These are phyloP conservation scores for Jimgerdemannia flammicorona DNA, from an alignment of 192 early-diverging fungal species.

Conservation along the genomic window DNA sequence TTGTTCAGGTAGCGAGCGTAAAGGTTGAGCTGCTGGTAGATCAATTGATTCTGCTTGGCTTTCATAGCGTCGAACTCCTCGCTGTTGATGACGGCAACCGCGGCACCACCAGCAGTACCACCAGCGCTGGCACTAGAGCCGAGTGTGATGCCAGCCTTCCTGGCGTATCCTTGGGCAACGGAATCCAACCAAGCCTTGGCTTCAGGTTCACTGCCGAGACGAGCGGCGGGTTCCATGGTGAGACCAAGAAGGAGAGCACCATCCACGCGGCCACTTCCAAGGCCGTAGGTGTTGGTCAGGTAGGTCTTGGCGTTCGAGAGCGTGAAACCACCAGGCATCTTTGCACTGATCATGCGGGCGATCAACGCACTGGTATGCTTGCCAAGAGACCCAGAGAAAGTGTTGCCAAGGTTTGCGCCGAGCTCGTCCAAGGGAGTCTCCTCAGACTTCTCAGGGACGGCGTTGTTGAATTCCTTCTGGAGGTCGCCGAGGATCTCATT, in stretches of 20 bases:
- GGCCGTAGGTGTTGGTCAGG: conserved; percentile 65
- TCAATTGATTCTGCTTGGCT: conserved; percentile 63
- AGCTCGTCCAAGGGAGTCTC: conserved; percentile 86
- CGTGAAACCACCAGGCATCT: conserved; percentile 93
- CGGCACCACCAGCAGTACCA: conserved; percentile 52
- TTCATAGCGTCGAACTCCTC: conserved; percentile 82
- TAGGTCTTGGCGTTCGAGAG: conserved; percentile 73
- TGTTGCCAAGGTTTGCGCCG: conserved; percentile 54
- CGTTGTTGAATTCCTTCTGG: conserved; percentile 84
- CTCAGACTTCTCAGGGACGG: conserved; percentile 87
- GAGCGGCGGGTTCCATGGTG: conserved; percentile 77
- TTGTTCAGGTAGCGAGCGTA: conserved; percentile 78
- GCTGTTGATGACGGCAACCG: conserved; percentile 75
- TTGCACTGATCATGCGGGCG: conserved; percentile 76
- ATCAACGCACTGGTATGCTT: conserved; percentile 75
- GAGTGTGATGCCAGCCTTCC: conserved; percentile 64
- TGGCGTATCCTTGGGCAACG: conserved; percentile 67
- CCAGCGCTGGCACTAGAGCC: conserved; percentile 36
- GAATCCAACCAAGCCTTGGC: conserved; percentile 79
- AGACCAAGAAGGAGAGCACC: conserved; percentile 74
- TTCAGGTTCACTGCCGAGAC: conserved; percentile 68
- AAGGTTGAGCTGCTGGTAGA: conserved; percentile 73
- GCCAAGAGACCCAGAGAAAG: conserved; percentile 71
- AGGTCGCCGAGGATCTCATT: conserved; percentile 96
- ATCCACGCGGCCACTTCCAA: conserved; percentile 72